phyloP scores from a whole-genome alignment of 2,329 filamentous ascomycete species.

The Cladosporium sp. region DNA sequence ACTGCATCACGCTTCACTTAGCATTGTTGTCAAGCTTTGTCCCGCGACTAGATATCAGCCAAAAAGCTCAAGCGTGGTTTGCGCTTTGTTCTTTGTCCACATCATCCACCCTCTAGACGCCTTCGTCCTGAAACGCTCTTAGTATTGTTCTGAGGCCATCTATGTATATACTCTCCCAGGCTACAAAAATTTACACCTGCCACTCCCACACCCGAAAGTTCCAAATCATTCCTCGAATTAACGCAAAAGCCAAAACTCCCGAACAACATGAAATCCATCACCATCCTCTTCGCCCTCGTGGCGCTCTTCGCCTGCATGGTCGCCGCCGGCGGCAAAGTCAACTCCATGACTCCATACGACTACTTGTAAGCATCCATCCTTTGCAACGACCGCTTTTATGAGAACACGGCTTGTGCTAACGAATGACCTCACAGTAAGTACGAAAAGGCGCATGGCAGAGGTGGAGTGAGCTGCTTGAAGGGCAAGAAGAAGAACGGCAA shows the following conservation, averaged over 20 bases:
- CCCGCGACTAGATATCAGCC: background rate
- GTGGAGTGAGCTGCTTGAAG: background rate
- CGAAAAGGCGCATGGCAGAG: background rate
- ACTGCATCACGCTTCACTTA: background rate
- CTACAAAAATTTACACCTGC: background rate
- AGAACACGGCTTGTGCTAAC: background rate
- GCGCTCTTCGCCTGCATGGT: conserved; percentile 10
- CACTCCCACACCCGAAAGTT: background rate
- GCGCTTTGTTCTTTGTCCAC: conserved; percentile 6
- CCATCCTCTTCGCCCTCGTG: conserved; percentile 10
- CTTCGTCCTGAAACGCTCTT: conserved; percentile 3
- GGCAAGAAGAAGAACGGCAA: conserved; percentile 19
- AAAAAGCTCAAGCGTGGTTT: background rate
- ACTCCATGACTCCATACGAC: background rate
- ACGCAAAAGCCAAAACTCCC: background rate
- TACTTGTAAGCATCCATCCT: background rate
- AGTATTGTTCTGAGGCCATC: conserved; percentile 13
- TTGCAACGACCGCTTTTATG: too few relatives aligned
- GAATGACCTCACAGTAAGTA: background rate
- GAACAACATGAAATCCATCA: conserved; percentile 2
- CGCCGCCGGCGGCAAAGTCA: background rate
- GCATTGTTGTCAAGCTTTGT: background rate
- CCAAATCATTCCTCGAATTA: background rate
- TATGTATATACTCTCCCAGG: background rate
- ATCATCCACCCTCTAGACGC: background rate